Evolutionary conservation across 768 basidiomycete genomes (phyloP), one percentile per base, ranked within the genome.

Genomic region (Pulveroboletus frians): DNA sequence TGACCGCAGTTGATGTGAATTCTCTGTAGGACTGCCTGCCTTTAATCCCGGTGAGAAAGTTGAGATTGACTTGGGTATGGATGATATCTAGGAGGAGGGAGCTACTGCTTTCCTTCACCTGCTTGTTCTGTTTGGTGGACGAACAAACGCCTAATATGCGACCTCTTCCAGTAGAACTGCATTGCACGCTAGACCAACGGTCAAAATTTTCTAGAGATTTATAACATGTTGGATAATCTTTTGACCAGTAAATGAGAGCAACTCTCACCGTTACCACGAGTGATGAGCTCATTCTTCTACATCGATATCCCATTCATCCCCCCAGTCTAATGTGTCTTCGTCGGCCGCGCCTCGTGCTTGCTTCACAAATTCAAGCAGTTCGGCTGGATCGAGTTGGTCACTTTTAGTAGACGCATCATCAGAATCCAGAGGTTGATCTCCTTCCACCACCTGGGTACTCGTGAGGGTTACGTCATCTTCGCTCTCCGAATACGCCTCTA

Each of bases 11-110:
- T 56, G 46, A 55, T 23, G 29, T 40, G 52, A 32, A 27, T 35
- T n/a, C 11, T 27, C 37, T n/a, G 2, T 59, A 97, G 95, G 96
- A 58, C 78, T 98, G 26, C 96, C 96, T 39, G 92, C 95, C 11
- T 98, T 99, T 75, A 89, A 95, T 68, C 95, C 96, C 2, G 96
- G 96, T 48, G 92, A 98, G 74, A 95, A 97, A 73, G 92, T 99
- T 23, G 85, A 92, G 74, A 89, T 94, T 52, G 80, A 87, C 62
- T 77, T 93, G 52, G 80, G 78, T 43, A 89, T 88, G 84, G 92
- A 94, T 66, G 92, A 96, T 67, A 80, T 93, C 53, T 95, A 69
- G 73, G 43, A 69, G 73, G 43, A 46, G 23, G 35, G 26, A 39
- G 26, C 27, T 17, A 13, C 11, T 43, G 32, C 17, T n/a, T 42